Percentiles rank a stretch among this genome's conserved stretches.
These are phyloP conservation scores for Curvularia hawaiiensis DNA, from an alignment of 2,329 filamentous ascomycete species.

Conservation along the genomic window DNA sequence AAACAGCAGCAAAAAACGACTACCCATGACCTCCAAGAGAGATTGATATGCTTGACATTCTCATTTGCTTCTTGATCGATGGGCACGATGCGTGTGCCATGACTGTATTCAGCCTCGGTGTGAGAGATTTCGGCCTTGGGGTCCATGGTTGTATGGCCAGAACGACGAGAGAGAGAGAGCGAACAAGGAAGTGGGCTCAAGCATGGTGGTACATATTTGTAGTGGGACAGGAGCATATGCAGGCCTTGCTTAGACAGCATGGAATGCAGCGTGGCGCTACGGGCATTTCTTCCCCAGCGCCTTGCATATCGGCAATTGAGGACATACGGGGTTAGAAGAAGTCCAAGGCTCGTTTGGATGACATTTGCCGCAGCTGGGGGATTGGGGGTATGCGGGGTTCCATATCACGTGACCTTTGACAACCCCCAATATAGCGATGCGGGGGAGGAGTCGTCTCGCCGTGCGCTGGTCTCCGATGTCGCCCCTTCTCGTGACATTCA, in stretches of 20 bases:
- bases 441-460: conserved; percentile 4
- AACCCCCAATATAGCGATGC: conserved; percentile 1
- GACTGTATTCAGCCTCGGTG: conserved; percentile 20
- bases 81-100: conserved; percentile 27
- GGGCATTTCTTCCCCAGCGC: conserved; percentile 3
- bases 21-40: conserved; percentile 62
- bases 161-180: background rate
- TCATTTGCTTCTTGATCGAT: conserved; percentile 39
- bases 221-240: conserved; percentile 1
- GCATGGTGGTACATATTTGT: background rate
- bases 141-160: conserved; percentile 20
- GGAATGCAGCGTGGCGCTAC: conserved; percentile 2
- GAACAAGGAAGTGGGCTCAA: background rate
- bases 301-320: conserved; percentile 23
- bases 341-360: conserved; percentile 7
- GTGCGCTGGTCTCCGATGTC: background rate
- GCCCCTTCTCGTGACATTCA: background rate
- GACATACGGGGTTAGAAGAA: conserved; percentile 3
- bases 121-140: conserved; percentile 23
- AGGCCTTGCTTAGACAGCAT: conserved; percentile 4
- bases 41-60: conserved; percentile 49
- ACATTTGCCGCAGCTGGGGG: conserved; percentile 10
- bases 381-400: conserved; percentile 19
- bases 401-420: conserved; percentile 14
- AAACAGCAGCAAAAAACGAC: conserved; percentile 59